Percentiles rank a stretch among this genome's conserved stretches.
These are phyloP conservation scores for Stachybotrys chartarum DNA, from an alignment of 2,329 filamentous ascomycete genomes.

Conservation along the genomic window DNA sequence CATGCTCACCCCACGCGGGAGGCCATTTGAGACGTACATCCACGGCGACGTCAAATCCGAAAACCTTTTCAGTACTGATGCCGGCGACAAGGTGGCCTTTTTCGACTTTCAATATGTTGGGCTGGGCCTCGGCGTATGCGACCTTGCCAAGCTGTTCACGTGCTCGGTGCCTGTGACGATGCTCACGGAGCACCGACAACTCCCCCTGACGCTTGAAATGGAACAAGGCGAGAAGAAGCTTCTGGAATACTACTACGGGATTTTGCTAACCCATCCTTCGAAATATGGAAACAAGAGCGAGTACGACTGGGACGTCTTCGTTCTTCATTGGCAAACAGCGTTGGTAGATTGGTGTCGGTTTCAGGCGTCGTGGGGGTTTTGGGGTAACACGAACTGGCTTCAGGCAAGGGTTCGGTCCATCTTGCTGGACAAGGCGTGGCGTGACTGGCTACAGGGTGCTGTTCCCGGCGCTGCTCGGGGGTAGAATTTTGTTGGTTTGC, in stretches of 20 bases:
- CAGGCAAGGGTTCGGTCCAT: constrained; percentile 46
- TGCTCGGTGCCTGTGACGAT: constrained; percentile 53
- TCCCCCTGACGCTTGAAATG: constrained; percentile 37
- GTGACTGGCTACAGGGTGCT: constrained; percentile 28
- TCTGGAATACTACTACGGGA: constrained; percentile 40
- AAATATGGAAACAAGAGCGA: not conserved
- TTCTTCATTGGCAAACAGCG: constrained; percentile 58
- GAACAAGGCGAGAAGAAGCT: constrained; percentile 39
- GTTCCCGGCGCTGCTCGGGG: not conserved
- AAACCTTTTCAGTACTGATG: constrained; percentile 52
- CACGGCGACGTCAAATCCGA: constrained; percentile 66
- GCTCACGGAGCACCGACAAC: constrained; percentile 29
- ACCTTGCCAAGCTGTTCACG: constrained; percentile 60
- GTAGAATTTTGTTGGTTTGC: not conserved
- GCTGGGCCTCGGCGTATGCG: constrained; percentile 56
- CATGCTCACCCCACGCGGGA: constrained; percentile 38
- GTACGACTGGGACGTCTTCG: constrained; percentile 48
- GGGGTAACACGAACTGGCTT: constrained; percentile 53
- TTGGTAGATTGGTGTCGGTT: constrained; percentile 61
- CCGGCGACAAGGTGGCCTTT: constrained; percentile 48
- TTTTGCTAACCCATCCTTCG: constrained; percentile 17
- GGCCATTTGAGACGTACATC: constrained; percentile 47
- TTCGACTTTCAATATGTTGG: constrained; percentile 67
- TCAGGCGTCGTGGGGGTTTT: constrained; percentile 54
- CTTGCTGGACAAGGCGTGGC: constrained; percentile 36